phyloP scores from a whole-genome alignment of 345 rosid species.

The Ceriops tagal region DNA sequence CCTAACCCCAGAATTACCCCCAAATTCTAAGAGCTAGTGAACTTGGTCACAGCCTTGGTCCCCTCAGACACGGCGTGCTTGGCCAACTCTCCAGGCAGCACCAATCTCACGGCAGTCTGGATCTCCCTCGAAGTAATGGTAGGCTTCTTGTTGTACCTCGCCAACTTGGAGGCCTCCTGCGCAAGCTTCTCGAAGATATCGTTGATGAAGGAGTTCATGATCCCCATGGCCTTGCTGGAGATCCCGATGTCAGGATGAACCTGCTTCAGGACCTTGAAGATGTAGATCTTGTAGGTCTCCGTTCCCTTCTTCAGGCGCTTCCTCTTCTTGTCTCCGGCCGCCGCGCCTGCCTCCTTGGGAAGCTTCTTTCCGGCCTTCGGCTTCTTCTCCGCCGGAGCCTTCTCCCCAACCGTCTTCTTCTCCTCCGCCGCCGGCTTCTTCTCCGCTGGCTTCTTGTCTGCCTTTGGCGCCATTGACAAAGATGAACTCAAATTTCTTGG shows the following conservation, averaged over 20 bases:
- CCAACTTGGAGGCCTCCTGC: constrained; percentile 63
- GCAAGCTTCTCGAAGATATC: constrained; percentile 79
- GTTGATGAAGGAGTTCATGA: constrained; percentile 69
- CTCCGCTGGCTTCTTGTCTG: constrained; percentile 38
- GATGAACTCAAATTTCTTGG: not conserved
- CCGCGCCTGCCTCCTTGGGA: constrained; percentile 15
- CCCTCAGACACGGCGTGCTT: constrained; percentile 21
- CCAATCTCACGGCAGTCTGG: constrained; percentile 17
- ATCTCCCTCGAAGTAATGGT: constrained; percentile 20
- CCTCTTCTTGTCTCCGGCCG: constrained; percentile 19
- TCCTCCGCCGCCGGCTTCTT: constrained; percentile 39
- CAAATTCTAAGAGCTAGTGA: constrained; percentile 13
- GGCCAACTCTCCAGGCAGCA: constrained; percentile 19
- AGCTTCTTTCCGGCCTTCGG: constrained; percentile 21
- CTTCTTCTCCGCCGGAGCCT: constrained; percentile 20
- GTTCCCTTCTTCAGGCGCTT: constrained; percentile 39
- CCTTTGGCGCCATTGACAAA: constrained; percentile 42
- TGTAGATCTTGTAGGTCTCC: constrained; percentile 84
- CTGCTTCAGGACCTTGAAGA: constrained; percentile 61
- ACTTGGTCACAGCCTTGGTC: constrained; percentile 20
- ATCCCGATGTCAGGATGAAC: constrained; percentile 58
- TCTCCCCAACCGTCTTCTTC: constrained; percentile 13
- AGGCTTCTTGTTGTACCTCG: constrained; percentile 82
- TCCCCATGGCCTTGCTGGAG: constrained; percentile 70
- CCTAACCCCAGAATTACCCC: not conserved